Percentiles rank a stretch among this genome's conserved stretches.
These are phyloP conservation scores for Nitzschia putrida DNA, from an alignment of 108 stramenopile genomes.

Conservation along the genomic window DNA sequence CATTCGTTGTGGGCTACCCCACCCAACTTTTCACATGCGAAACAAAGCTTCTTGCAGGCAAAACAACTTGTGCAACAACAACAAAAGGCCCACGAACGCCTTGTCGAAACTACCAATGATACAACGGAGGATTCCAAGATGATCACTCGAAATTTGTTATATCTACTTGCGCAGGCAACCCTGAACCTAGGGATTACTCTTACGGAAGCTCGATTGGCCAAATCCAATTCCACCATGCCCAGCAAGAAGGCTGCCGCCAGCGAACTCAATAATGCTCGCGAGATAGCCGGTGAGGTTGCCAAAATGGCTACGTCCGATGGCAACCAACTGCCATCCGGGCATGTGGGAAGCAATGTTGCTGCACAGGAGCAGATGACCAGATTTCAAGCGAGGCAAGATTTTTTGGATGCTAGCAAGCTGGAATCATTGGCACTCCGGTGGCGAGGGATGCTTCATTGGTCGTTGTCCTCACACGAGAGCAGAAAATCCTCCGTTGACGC, in stretches of 20 bases:
- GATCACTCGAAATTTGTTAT: slow-evolving; percentile 30
- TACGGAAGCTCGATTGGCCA: slow-evolving; percentile 4
- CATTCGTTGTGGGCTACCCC: slow-evolving; percentile 28
- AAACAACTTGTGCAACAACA: slow-evolving; percentile 32
- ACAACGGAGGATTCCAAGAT: slow-evolving; percentile 10
- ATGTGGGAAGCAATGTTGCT: not conserved
- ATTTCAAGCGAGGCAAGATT: slow-evolving; percentile 12
- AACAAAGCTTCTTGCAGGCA: slow-evolving; percentile 31
- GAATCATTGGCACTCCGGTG: slow-evolving; percentile 41
- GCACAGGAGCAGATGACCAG: not conserved
- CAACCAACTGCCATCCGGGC: too few species aligned
- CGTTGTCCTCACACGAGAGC: slow-evolving; percentile 5
- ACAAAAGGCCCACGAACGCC: slow-evolving; percentile 14
- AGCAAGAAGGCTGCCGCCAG: not conserved
- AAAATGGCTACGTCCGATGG: not conserved
- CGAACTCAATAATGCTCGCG: not conserved
- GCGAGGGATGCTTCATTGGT: slow-evolving; percentile 30
- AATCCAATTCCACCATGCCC: not conserved
- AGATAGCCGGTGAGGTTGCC: not conserved
- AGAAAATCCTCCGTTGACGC: slow-evolving; percentile 20
- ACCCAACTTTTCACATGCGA: slow-evolving; percentile 20
- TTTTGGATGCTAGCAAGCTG: slow-evolving; percentile 32
- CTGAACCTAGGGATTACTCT: slow-evolving; percentile 43
- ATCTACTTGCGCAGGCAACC: slow-evolving; percentile 40
- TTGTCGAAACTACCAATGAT: slow-evolving; percentile 9